Evolutionary conservation across 805 yeast species (phyloP).

Genomic region (Metschnikowia kofuensis): DNA sequence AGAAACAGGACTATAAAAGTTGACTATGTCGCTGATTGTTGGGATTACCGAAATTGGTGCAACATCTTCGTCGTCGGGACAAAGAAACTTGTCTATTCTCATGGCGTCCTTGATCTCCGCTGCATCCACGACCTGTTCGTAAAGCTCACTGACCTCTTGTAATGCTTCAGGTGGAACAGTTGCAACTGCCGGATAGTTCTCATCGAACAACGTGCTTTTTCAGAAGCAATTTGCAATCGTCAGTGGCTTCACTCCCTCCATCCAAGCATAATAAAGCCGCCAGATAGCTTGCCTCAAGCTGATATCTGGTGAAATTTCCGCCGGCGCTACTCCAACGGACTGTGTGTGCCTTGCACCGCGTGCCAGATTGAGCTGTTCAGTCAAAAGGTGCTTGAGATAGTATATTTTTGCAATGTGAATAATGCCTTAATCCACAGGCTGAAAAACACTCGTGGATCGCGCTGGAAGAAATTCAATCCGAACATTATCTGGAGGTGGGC

Average conservation of each 20-base stretch:
- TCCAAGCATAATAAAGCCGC: background rate
- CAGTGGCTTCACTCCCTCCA: background rate
- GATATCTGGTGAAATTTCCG: background rate
- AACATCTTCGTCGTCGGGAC: background rate
- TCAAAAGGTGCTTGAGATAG: background rate
- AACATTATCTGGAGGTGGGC: background rate
- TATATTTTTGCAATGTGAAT: background rate
- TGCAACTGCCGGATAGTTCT: background rate
- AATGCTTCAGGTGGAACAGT: background rate
- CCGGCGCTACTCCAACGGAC: background rate
- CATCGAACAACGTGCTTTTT: background rate
- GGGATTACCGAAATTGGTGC: background rate
- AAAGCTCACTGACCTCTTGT: background rate
- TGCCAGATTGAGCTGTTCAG: background rate
- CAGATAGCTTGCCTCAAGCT: background rate
- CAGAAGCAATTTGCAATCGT: background rate
- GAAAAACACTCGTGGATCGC: background rate
- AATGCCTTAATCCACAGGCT: background rate
- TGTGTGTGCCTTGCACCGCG: background rate
- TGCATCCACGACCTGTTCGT: background rate
- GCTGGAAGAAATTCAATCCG: background rate
- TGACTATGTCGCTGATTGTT: background rate
- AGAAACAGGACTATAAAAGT: background rate
- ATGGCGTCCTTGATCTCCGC: background rate
- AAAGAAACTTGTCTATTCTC: background rate